Evolutionary conservation across 345 rosid species (phyloP).

Genomic region (Citrus reticulata): DNA sequence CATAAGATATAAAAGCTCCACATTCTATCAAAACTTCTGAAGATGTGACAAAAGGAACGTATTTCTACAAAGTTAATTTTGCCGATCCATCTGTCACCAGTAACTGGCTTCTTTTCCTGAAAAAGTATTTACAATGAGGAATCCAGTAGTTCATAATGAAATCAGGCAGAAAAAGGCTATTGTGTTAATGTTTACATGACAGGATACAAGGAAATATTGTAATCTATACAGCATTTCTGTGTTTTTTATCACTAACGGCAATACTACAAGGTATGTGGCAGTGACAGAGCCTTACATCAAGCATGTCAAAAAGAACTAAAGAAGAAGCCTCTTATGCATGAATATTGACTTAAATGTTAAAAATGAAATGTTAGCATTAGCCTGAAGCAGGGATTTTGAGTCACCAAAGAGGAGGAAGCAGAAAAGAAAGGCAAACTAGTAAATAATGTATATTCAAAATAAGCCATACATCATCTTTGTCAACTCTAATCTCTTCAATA

Average conservation of each 20-base stretch:
- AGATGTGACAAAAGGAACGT: slow-evolving; percentile 61
- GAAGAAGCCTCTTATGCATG: too few relatives aligned
- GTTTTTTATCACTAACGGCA: background rate
- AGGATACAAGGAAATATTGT: background rate
- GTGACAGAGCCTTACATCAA: too few relatives aligned
- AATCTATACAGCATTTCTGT: background rate
- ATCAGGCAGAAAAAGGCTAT: background rate
- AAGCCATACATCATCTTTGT: slow-evolving; percentile 43
- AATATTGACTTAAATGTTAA: too few relatives aligned
- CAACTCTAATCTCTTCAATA: slow-evolving; percentile 27
- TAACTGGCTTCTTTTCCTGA: slow-evolving; percentile 34
- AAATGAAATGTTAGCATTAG: background rate
- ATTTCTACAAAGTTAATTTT: slow-evolving; percentile 62
- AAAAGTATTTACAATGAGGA: background rate
- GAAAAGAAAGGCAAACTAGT: background rate
- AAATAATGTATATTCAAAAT: background rate
- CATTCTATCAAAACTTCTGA: slow-evolving; percentile 68
- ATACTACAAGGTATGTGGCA: too few relatives aligned
- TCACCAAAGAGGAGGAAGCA: background rate
- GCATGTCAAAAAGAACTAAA: too few relatives aligned
- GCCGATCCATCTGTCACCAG: slow-evolving; percentile 41
- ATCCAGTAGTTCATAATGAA: slow-evolving; percentile 7
- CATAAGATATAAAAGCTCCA: slow-evolving; percentile 61
- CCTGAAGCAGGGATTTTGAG: background rate
- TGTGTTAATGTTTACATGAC: background rate